Base-by-base conservation (phyloP, 768 basidiomycete species). In the Pleurotus citrinopileatus region DNA sequence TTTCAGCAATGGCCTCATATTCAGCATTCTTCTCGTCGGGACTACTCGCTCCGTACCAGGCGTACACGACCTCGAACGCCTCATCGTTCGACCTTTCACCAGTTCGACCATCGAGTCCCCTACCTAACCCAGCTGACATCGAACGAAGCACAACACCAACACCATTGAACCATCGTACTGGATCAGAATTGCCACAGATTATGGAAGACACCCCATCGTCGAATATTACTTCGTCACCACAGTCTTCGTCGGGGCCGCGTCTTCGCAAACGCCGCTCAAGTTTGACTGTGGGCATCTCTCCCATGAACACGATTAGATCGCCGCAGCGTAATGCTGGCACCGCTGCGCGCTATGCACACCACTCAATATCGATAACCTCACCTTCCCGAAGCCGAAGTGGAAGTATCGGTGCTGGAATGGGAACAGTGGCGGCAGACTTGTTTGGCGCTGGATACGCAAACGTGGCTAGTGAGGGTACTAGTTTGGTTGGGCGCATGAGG, bases 1-100 rank as follows among this genome's bases (percentile, higher is more conserved):
- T 15, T 17, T 37, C 22, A 20, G 15, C 34, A 20, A 71, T 79
- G 60, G 65, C 74, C 32, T 65, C 70, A 1, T 88, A 88, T 61
- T 88, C 86, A 26, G 70, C 81, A 6, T 83, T 88, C 61, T 88
- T 88, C 68, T 83, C 85, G 27, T 86, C 85, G 36, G 86, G 86
- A 19, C 75, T 88, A 29, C 80, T 86, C 32, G 85, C 85, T 12
- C 72, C 80, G 3, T 71, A 71, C 38, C 58, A 67, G 37, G 44
- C 62, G 32, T 55, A 61, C 56, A 10, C 58, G 20, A 59, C 55
- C 48, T 42, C 38, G 25, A 36, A 44, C 53, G 34, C 55, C 19
- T 51, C 52, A 28, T 28, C 47, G 29, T 60, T 58, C 53, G 57
- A 62, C 44, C 57, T 52, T 53, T 63, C 59, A 60, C 60, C 44